These are phyloP conservation scores for Pleurotus salmoneostramineus DNA, from an alignment of 768 basidiomycete genomes.

Conservation along the genomic window DNA sequence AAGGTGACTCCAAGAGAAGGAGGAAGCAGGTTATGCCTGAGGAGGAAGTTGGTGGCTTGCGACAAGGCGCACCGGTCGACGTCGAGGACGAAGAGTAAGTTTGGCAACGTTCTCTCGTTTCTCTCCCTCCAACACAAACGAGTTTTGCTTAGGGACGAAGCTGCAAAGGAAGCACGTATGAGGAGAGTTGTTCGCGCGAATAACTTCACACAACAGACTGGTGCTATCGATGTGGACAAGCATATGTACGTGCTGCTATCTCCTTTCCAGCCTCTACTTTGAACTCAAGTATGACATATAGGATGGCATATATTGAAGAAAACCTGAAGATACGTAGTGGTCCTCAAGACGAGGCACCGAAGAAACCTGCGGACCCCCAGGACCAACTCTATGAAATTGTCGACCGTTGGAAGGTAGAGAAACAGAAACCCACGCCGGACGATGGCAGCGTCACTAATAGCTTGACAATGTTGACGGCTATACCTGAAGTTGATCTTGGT, in stretches of 20 bases:
- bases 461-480: slow-evolving; percentile 93
- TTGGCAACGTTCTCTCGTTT: not conserved
- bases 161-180: slow-evolving; percentile 66
- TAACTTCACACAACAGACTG: slow-evolving; percentile 98
- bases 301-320: slow-evolving; percentile 98
- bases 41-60: slow-evolving; percentile 53
- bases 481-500: slow-evolving; percentile 96
- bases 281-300: slow-evolving; percentile 21
- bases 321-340: slow-evolving; percentile 77
- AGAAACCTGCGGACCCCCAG: slow-evolving; percentile 59
- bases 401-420: slow-evolving; percentile 59
- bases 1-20: slow-evolving; percentile 77
- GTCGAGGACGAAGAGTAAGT: slow-evolving; percentile 62
- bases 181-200: slow-evolving; percentile 74
- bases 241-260: slow-evolving; percentile 69
- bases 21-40: slow-evolving; percentile 49
- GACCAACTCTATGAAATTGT: slow-evolving; percentile 76
- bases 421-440: slow-evolving; percentile 57
- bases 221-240: slow-evolving; percentile 93
- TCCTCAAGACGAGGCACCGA: slow-evolving; percentile 42
- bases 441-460: slow-evolving; percentile 94
- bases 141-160: slow-evolving; percentile 42
- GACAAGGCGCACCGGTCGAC: slow-evolving; percentile 36
- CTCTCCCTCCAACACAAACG: slow-evolving; percentile 5
- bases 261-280: not conserved